These are phyloP conservation scores for Ophiostoma ulmi DNA, from an alignment of 2,329 filamentous ascomycete species.

Conservation along the genomic window DNA sequence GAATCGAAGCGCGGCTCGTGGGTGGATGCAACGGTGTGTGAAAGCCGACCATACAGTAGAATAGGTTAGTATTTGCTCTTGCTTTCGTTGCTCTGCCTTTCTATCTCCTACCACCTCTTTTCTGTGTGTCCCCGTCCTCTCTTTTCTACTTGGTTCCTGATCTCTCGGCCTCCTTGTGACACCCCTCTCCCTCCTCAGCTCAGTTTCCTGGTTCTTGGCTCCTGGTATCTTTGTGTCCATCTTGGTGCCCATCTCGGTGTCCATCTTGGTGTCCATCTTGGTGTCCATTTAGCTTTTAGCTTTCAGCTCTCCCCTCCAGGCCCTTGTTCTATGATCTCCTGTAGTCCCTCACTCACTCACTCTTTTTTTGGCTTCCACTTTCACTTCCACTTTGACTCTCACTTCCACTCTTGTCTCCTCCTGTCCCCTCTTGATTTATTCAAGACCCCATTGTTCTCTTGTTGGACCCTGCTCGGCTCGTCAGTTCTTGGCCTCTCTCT, in stretches of 20 bases:
- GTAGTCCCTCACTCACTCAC: not conserved
- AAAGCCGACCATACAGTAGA: slow-evolving; percentile 5
- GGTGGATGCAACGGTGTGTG: slow-evolving; percentile 19
- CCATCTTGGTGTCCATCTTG: not conserved
- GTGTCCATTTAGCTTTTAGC: not conserved
- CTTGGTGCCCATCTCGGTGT: not conserved
- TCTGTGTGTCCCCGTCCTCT: not conserved
- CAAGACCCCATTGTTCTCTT: not conserved
- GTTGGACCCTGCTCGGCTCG: not conserved
- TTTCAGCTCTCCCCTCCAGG: not conserved
- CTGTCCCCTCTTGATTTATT: not conserved
- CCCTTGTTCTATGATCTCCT: not conserved
- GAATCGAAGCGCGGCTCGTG: slow-evolving; percentile 9
- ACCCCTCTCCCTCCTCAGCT: not conserved
- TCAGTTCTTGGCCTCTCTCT: not conserved
- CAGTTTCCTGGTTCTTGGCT: not conserved
- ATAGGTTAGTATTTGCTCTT: not conserved
- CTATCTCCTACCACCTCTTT: not conserved
- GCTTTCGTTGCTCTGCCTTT: not conserved
- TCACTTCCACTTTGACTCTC: not conserved
- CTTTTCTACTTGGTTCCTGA: too few relatives aligned
- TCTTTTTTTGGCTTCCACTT: not conserved
- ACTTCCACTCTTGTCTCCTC: not conserved
- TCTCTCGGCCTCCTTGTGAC: not conserved
- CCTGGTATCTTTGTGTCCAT: not conserved